Conservation (phyloP, 495 filamentous ascomycete species). For the Sporormia fimetaria region DNA sequence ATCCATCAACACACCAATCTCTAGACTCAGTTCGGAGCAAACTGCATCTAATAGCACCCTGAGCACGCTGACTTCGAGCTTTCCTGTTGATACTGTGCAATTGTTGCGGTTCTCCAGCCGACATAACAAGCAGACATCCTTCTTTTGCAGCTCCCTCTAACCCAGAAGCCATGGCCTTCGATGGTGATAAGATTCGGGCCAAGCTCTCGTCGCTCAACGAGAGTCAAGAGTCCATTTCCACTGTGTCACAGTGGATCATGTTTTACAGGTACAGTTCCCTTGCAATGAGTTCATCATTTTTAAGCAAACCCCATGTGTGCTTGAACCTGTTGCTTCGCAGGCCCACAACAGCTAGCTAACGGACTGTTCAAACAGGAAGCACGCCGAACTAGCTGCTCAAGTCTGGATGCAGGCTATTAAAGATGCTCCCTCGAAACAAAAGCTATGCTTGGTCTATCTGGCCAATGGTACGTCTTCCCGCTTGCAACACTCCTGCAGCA, state of each 20-base stretch:
- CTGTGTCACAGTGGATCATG: conserved; percentile 97
- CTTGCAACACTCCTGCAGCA: conserved; percentile 1
- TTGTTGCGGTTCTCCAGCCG: no score
- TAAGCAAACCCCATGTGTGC: conserved; percentile 25
- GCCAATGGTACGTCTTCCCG: conserved; percentile 61
- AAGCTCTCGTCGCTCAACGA: conserved; percentile 94
- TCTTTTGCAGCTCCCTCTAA: no score
- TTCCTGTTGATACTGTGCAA: no score
- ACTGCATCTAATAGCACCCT: no score
- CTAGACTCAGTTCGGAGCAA: no score
- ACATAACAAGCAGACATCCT: no score
- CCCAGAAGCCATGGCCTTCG: conserved; percentile 83
- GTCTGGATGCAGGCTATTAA: conserved; percentile 83
- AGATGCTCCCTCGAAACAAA: conserved; percentile 69
- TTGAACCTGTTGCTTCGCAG: neutral
- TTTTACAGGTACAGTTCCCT: conserved; percentile 68
- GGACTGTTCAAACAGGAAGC: conserved; percentile 47
- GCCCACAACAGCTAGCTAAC: no score
- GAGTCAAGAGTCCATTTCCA: conserved; percentile 89
- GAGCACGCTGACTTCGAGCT: no score
- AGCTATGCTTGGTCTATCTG: conserved; percentile 85
- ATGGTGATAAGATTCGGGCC: conserved; percentile 80
- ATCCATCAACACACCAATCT: no score
- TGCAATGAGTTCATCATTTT: conserved; percentile 11
- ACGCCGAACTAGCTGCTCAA: conserved; percentile 77